phyloP scores from a whole-genome alignment of 139 green algal genomes.

The Cymbomonas tetramitiformis region DNA sequence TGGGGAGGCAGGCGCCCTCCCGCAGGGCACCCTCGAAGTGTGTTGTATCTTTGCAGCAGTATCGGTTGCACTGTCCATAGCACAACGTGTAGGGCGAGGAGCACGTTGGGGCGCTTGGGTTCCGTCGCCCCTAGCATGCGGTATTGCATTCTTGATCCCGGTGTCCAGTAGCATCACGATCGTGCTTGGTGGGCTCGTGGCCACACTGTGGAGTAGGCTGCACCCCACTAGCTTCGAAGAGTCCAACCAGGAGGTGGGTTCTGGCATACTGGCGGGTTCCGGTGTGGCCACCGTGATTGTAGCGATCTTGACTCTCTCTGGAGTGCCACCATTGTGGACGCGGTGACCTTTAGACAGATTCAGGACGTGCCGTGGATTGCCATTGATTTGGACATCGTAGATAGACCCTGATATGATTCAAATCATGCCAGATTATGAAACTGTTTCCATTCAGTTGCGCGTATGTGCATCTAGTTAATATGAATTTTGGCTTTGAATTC shows the following conservation, averaged over 20 bases:
- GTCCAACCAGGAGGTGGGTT: neutral
- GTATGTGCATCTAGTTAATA: too few species aligned
- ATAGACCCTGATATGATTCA: too few species aligned
- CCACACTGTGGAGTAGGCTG: neutral
- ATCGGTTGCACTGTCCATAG: neutral
- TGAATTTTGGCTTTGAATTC: too few species aligned
- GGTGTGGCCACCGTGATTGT: neutral
- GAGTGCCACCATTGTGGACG: too few species aligned
- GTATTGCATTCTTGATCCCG: slow-evolving; percentile 16
- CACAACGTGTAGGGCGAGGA: neutral
- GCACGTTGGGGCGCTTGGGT: neutral
- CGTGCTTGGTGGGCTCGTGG: neutral
- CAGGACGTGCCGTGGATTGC: too few species aligned
- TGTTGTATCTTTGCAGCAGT: neutral
- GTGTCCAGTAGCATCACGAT: slow-evolving; percentile 2
- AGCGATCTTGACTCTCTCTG: neutral
- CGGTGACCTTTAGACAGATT: too few species aligned
- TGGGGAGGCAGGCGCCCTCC: neutral
- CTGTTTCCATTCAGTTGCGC: too few species aligned
- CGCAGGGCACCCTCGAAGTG: neutral
- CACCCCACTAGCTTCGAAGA: neutral
- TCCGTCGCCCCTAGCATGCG: neutral
- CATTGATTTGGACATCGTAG: too few species aligned
- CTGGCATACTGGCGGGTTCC: neutral
- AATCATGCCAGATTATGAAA: too few species aligned